Base-by-base conservation (phyloP, 2,329 filamentous ascomycete genomes). In the Hypomyces rosellus region DNA sequence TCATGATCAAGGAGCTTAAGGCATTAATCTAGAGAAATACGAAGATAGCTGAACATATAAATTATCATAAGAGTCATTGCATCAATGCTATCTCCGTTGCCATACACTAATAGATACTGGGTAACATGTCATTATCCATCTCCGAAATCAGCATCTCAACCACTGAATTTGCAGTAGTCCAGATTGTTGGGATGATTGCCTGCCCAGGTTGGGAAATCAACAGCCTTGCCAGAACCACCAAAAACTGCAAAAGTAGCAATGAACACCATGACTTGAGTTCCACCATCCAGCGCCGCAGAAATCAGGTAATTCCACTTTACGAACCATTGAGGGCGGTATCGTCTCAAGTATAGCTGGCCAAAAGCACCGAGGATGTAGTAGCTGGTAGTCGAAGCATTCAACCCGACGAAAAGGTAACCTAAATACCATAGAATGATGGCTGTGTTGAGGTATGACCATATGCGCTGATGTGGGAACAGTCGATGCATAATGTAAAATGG, bases 401-500 rank as follows among this genome's bases (percentile, higher is more conserved):
- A 48, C 7, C 70, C 73, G 22, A 74, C 67, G 39, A 61, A 69
- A 2, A 75, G 63, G 51, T 64, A 69, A 18, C 71, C 69, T 41
- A 71, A 58, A 58, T 68, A 74, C 61, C 64, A 72, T 39, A 65
- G 54, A 49, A 75, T 69, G 41, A 75, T 67, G 11, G 69, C 63
- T 0, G 67, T 66, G 61, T 74, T 71, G 55, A 73, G 58, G 59
- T 5, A 62, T 60, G 40, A 62, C 67, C 50, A 62, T 56, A 38
- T 59, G 56, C 55, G 38, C 12, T 51, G 38, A 16, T 41, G 38
- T 36, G 25, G 44, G 42, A 20, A 51, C 4, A 15, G 30, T 22
- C 44, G 42, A 34, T 46, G 47, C 18, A 58, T 50, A 36, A 72
- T 48, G 52, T 63, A 74, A 49, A 72, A 67, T 0, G 72, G 72